Evolutionary conservation across 1,284 basidiomycete genomes (phyloP), one percentile per base, ranked within the genome.

Genomic region (Microbotryomycetes sp.): DNA sequence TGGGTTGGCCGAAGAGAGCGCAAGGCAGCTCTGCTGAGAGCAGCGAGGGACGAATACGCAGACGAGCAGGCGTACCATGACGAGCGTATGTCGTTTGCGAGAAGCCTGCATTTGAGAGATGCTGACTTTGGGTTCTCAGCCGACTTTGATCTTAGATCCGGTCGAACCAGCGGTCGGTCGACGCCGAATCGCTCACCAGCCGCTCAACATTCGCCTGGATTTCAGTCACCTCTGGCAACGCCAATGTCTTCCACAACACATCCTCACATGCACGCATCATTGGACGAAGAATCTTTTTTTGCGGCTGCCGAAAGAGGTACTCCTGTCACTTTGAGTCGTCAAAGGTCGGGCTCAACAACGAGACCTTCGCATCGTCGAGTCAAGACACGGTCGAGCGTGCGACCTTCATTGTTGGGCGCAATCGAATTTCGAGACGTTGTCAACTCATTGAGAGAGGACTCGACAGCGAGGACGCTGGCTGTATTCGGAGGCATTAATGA

Each of bases 401-500:
- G 71, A 2, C 66, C 68, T 3, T 94, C 92, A 6, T 82, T 97
- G 1, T 83, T 96, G 3, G 89, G 92, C 9, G 92, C 93, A 0
- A 83, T 97, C 56, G 93, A 97, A 75, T 97, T 97, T 76, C 81
- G 90, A 29, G 86, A 92, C 63, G 88, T 96, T 16, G 87, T 97
- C 16, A 81, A 87, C 19, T 87, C 86, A 0, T 79, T 97, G 9
- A 82, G 85, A 60, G 80, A 81, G 19, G 78, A 79, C 30, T 74
- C 67, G 49, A 64, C 25, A 28, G 64, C 56, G 23, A 51, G 56
- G n/a, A 63, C 49, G 58, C 62, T 70, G 6, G 53, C 64, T 28
- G 62, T 64, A 5, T 71, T 71, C 25, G 60, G 66, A 12, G 56
- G 58, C 14, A 54, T 50, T 6, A 36, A n/a, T 25, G 53, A 59